A percentile compares a stretch with the other conserved stretches of the same genome.
These are phyloP conservation scores for Stygiomarasmius scandens DNA, from an alignment of 1,284 basidiomycete species.

Conservation along the genomic window DNA sequence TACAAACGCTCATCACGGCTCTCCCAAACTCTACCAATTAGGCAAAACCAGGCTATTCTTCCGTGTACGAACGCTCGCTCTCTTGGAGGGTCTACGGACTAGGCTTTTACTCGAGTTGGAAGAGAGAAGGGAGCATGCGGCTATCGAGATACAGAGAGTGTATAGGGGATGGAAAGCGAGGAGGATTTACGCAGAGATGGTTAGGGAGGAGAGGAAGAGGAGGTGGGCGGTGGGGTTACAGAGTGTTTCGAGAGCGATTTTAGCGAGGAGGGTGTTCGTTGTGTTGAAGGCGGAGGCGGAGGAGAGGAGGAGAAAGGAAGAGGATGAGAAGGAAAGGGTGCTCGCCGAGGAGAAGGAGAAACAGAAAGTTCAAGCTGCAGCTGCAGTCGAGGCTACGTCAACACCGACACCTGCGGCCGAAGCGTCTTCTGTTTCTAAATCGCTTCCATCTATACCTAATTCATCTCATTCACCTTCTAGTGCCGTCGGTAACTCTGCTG, in stretches of 20 bases:
- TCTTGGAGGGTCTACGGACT: conserved; percentile 5
- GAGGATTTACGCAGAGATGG: not conserved
- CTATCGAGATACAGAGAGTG: conserved; percentile 3
- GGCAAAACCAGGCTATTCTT: conserved; percentile 9
- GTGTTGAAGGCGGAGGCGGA: conserved; percentile 3
- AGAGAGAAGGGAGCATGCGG: not conserved
- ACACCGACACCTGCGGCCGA: too few relatives aligned
- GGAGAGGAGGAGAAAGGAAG: not conserved
- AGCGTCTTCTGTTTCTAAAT: too few relatives aligned
- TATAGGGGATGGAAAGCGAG: not conserved
- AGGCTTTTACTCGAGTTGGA: not conserved
- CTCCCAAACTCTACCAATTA: conserved; percentile 1
- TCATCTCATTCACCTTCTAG: too few relatives aligned
- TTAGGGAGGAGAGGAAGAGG: not conserved
- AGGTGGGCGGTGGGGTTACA: conserved; percentile 1
- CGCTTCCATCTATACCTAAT: too few relatives aligned
- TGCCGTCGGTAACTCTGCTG: too few relatives aligned
- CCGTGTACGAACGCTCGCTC: conserved; percentile 1
- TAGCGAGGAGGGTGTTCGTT: not conserved
- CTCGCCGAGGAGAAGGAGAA: not conserved
- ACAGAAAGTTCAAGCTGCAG: not conserved
- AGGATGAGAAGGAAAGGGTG: not conserved
- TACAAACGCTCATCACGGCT: not conserved
- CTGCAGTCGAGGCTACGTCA: too few relatives aligned
- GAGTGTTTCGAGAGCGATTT: not conserved